Evolutionary conservation across 2,329 filamentous ascomycete genomes (phyloP).

Genomic region (Talaromyces islandicus): DNA sequence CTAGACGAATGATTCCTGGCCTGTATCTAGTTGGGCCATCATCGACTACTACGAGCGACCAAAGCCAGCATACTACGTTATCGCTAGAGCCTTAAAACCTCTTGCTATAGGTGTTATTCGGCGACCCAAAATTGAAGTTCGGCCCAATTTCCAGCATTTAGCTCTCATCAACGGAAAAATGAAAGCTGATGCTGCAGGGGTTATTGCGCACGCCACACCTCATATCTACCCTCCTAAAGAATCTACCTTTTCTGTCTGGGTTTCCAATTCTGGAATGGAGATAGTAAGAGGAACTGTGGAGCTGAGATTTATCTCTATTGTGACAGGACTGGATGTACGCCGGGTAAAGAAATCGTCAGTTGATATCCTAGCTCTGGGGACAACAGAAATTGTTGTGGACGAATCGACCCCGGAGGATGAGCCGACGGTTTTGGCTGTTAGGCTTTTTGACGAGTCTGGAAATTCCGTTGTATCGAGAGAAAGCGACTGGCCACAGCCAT

Average conservation of each 20-base stretch:
- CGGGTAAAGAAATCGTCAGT: neutral
- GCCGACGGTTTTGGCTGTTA: neutral
- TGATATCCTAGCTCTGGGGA: neutral
- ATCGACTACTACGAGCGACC: conserved; percentile 58
- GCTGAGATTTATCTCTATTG: neutral
- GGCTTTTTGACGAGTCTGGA: neutral
- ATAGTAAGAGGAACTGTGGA: neutral
- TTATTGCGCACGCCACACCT: conserved; percentile 1
- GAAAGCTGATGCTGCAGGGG: neutral
- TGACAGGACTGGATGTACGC: neutral
- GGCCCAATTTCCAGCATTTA: neutral
- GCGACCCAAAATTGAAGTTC: neutral
- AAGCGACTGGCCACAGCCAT: neutral
- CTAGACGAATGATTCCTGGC: conserved; percentile 54
- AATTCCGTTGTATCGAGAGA: neutral
- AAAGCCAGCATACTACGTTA: conserved; percentile 57
- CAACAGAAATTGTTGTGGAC: neutral
- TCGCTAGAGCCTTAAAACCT: conserved; percentile 52
- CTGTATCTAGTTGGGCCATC: conserved; percentile 57
- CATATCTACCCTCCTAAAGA: neutral
- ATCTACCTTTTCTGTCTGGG: neutral
- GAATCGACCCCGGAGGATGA: neutral
- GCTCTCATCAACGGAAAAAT: neutral
- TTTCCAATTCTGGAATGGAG: neutral
- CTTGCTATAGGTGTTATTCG: conserved; percentile 53